Conservation (phyloP, 2,329 filamentous ascomycete species). For the Coniella lustricola region DNA sequence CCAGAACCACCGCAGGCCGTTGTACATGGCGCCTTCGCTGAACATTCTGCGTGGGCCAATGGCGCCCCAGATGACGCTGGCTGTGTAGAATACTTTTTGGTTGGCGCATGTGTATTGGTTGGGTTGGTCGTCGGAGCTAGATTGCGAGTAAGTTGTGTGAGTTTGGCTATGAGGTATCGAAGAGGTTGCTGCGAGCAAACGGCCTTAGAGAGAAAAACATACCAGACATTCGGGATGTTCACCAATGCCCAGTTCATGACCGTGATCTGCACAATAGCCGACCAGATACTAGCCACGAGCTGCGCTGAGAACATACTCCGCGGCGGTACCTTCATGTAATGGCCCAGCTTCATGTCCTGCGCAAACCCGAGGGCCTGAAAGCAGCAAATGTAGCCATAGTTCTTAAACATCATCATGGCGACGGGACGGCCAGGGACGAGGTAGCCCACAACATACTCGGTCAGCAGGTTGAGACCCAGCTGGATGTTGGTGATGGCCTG, state of each 20-base stretch:
- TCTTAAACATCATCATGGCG: slow-evolving; percentile 74
- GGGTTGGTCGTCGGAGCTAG: slow-evolving; percentile 35
- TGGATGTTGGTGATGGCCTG: slow-evolving; percentile 56
- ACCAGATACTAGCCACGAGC: slow-evolving; percentile 53
- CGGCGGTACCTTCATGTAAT: slow-evolving; percentile 62
- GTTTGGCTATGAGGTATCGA: no score
- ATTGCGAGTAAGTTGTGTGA: neutral
- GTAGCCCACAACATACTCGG: slow-evolving; percentile 68
- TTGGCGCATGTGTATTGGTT: slow-evolving; percentile 51
- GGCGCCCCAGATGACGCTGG: slow-evolving; percentile 65
- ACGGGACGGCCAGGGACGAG: slow-evolving; percentile 64
- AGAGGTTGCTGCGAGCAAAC: no score
- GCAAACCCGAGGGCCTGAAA: slow-evolving; percentile 57
- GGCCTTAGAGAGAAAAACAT: neutral
- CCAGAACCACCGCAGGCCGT: slow-evolving; percentile 63
- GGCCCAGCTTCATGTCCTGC: slow-evolving; percentile 60
- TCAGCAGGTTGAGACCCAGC: slow-evolving; percentile 62
- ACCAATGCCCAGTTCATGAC: slow-evolving; percentile 61
- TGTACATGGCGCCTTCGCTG: slow-evolving; percentile 54
- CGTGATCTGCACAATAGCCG: slow-evolving; percentile 53
- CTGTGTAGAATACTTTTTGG: slow-evolving; percentile 56
- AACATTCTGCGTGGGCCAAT: slow-evolving; percentile 68
- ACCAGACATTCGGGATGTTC: slow-evolving; percentile 56
- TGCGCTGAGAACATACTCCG: slow-evolving; percentile 56
- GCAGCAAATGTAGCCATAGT: slow-evolving; percentile 65